A percentile compares a stretch with the other conserved stretches of the same genome.
phyloP scores from a whole-genome alignment of 306 rosid species.

The Neltuma alba region DNA sequence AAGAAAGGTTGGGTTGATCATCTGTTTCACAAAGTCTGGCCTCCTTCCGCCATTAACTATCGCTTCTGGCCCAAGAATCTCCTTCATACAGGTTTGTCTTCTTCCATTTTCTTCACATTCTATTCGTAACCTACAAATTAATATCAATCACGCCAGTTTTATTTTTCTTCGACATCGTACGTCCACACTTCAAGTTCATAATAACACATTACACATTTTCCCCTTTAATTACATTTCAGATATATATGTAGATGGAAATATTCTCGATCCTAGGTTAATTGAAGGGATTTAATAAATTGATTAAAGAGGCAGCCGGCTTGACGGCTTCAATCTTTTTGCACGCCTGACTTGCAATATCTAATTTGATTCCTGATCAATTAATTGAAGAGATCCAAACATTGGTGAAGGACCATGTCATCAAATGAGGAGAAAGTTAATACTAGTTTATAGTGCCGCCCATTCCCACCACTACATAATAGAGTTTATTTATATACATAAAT shows the following conservation, averaged over 20 bases:
- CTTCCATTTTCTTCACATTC: not conserved
- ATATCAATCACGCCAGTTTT: not conserved
- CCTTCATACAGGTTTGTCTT: conserved; percentile 65
- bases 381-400: not conserved
- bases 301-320: no score
- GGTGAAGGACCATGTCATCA: not conserved
- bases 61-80: conserved; percentile 69
- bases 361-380: not conserved
- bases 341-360: not conserved
- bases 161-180: no score
- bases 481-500: no score
- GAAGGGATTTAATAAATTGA: not conserved
- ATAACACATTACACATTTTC: not conserved
- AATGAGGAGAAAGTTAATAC: not conserved
- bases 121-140: not conserved
- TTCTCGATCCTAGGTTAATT: no score
- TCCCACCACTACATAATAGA: not conserved
- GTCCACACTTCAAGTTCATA: not conserved
- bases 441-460: not conserved
- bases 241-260: not conserved
- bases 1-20: conserved; percentile 87
- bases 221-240: no score
- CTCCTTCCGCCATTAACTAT: conserved; percentile 57
- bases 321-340: not conserved
- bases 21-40: conserved; percentile 72